These are phyloP conservation scores for cucumber (Cucumis sativus) DNA, from an alignment of 306 rosid genomes.

Conservation along the genomic window Cucumber_9930_V3 NC_026661.2:5281501-5282000, in stretches of 20 bases:
- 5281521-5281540: too few relatives aligned
- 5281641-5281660: too few relatives aligned
- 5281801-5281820: slow-evolving; percentile 9
- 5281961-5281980: slow-evolving; percentile 65
- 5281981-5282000: slow-evolving; percentile 83
- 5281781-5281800: not conserved
- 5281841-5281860: slow-evolving; percentile 9
- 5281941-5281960: slow-evolving; percentile 79
- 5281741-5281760: slow-evolving; percentile 2
- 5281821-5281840: not conserved
- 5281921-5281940: slow-evolving; percentile 78
- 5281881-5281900: slow-evolving; percentile 81
- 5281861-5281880: slow-evolving; percentile 44
- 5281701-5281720: not conserved
- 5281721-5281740: not conserved
- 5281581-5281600: too few relatives aligned
- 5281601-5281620: too few relatives aligned
- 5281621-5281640: too few relatives aligned
- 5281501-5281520: too few relatives aligned
- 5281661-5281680: too few relatives aligned
- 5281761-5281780: not conserved
- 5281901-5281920: slow-evolving; percentile 80
- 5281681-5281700: too few relatives aligned
- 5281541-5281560: too few relatives aligned
- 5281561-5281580: too few relatives aligned